Evolutionary conservation across 352 stramenopile genomes (phyloP).

Genomic region (Blastocystis sp.): DNA sequence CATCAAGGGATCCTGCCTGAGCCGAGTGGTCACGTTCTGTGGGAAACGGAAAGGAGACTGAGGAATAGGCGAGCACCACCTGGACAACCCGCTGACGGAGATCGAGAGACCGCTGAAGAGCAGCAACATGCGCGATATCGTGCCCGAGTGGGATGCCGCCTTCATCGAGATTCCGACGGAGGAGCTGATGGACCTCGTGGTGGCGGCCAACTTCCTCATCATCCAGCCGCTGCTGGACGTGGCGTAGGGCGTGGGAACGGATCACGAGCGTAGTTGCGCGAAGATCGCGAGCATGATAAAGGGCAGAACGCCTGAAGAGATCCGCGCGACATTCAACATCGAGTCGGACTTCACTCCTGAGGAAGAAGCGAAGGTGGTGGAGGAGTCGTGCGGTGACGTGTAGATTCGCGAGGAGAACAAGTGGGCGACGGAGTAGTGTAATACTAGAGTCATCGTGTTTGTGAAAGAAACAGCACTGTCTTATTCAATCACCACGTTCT

Average conservation of each 20-base stretch:
- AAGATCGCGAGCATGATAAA: conserved; percentile 85
- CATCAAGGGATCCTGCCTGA: conserved; percentile 63
- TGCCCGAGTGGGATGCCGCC: conserved; percentile 97
- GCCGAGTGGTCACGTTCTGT: conserved; percentile 72
- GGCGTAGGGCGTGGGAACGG: neutral
- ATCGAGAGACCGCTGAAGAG: conserved; percentile 99
- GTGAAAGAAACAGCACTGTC: neutral
- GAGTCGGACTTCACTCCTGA: conserved; percentile 98
- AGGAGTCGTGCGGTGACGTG: neutral
- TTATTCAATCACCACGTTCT: conserved; percentile 21
- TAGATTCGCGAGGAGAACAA: conserved; percentile 94
- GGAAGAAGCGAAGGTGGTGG: conserved; percentile 92
- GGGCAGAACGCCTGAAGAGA: conserved; percentile 97
- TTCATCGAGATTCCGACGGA: conserved; percentile 98
- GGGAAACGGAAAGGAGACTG: neutral
- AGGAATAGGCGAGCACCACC: conserved; percentile 73
- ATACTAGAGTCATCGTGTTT: neutral
- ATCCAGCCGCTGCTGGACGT: conserved; percentile 85
- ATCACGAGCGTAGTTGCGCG: conserved; percentile 77
- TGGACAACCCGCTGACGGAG: conserved; percentile 91
- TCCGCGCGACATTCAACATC: conserved; percentile 98
- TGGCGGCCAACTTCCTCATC: conserved; percentile 99
- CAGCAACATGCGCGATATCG: conserved; percentile 93
- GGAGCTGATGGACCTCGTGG: conserved; percentile 97
- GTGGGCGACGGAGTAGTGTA: conserved; percentile 89